phyloP scores from a whole-genome alignment of 306 rosid genomes.

The Sophora flavescens region DNA sequence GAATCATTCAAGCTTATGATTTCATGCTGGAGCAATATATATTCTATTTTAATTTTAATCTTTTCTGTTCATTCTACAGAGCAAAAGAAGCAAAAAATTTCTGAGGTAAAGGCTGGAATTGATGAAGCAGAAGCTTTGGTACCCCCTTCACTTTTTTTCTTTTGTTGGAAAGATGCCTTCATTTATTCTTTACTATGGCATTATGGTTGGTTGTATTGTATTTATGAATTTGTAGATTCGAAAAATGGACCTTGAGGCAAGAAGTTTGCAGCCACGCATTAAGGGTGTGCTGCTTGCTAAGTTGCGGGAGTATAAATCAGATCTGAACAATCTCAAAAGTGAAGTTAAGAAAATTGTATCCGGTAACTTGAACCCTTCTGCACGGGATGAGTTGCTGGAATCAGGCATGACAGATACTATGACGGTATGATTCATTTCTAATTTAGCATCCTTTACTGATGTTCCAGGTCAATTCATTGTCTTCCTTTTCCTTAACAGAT shows the following conservation, averaged over 20 bases:
- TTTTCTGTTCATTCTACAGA: slow-evolving; percentile 61
- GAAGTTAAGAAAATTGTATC: slow-evolving; percentile 68
- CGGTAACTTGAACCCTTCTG: slow-evolving; percentile 43
- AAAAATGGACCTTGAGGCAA: slow-evolving; percentile 88
- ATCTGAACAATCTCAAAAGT: slow-evolving; percentile 76
- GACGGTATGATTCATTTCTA: slow-evolving; percentile 53
- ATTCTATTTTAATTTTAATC: not conserved
- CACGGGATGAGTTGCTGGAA: slow-evolving; percentile 46
- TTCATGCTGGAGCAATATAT: slow-evolving; percentile 12
- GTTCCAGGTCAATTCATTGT: slow-evolving; percentile 11
- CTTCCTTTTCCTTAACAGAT: slow-evolving; percentile 23
- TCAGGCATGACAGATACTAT: slow-evolving; percentile 30
- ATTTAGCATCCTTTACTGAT: not conserved
- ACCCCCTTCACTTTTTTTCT: slow-evolving; percentile 37
- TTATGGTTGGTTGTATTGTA: slow-evolving; percentile 21
- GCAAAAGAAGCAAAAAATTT: slow-evolving; percentile 77
- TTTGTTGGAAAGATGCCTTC: slow-evolving; percentile 40
- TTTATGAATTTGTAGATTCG: slow-evolving; percentile 62
- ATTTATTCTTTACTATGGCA: slow-evolving; percentile 27
- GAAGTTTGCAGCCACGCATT: slow-evolving; percentile 79
- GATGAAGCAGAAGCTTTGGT: slow-evolving; percentile 88
- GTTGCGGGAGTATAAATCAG: slow-evolving; percentile 90
- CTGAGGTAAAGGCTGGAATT: slow-evolving; percentile 76
- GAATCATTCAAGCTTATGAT: not conserved
- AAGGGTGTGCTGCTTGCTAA: slow-evolving; percentile 79